These are phyloP conservation scores for Heracleum sosnowskyi DNA, from an alignment of 129 eudicot genomes.

Conservation along the genomic window DNA sequence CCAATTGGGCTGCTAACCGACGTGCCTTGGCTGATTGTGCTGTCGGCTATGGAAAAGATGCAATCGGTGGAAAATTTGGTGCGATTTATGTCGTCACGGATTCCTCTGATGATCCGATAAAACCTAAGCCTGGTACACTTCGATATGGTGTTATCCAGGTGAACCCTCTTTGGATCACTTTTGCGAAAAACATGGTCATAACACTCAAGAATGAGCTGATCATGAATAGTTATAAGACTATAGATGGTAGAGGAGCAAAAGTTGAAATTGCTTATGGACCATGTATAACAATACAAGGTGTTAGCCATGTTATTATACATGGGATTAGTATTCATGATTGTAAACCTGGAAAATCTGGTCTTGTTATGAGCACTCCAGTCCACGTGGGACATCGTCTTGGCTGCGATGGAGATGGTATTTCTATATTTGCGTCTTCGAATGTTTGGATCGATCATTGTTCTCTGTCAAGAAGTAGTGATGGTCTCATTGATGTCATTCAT, in stretches of 20 bases:
- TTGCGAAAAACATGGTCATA: constrained; percentile 58
- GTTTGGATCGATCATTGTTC: constrained; percentile 76
- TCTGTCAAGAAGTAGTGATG: constrained; percentile 45
- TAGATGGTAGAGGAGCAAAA: constrained; percentile 71
- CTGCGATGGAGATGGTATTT: constrained; percentile 56
- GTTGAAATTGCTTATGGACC: constrained; percentile 66
- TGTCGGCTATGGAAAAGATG: constrained; percentile 44
- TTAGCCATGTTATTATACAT: constrained; percentile 54
- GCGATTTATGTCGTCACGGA: constrained; percentile 44
- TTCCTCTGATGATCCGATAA: constrained; percentile 55
- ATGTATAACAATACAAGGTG: constrained; percentile 52
- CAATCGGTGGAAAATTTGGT: constrained; percentile 52
- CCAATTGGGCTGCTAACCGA: constrained; percentile 50
- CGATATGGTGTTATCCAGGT: constrained; percentile 56
- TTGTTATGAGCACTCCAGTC: constrained; percentile 33
- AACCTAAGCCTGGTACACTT: constrained; percentile 66
- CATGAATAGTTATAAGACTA: constrained; percentile 59
- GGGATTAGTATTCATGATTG: constrained; percentile 65
- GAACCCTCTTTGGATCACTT: constrained; percentile 58
- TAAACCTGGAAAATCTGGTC: constrained; percentile 50
- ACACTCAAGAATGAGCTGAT: constrained; percentile 53
- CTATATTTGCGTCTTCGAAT: constrained; percentile 29
- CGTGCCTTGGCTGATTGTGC: constrained; percentile 49
- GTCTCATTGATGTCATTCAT: constrained; percentile 59
- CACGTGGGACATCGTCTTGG: constrained; percentile 48